phyloP scores from a whole-genome alignment of 805 yeast species.

The Candida xyloterini region DNA sequence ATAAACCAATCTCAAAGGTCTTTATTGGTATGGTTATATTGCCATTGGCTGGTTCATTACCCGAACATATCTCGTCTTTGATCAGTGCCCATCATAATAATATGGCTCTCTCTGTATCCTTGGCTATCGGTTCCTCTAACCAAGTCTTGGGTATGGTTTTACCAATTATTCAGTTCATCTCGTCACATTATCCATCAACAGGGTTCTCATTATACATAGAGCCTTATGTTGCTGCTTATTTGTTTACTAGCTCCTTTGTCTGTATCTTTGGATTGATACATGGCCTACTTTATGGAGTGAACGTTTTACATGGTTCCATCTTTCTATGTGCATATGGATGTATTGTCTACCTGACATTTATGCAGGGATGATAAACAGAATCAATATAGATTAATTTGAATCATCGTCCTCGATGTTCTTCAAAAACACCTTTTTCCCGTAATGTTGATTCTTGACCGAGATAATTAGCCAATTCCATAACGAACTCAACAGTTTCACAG shows the following conservation, averaged over 20 bases:
- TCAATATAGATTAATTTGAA: slow-evolving; percentile 3
- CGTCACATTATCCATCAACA: slow-evolving; percentile 16
- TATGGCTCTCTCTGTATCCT: slow-evolving; percentile 17
- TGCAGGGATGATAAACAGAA: slow-evolving; percentile 6
- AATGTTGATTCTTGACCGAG: slow-evolving; percentile 27
- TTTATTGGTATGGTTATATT: slow-evolving; percentile 18
- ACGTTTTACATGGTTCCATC: slow-evolving; percentile 12
- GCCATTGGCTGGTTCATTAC: slow-evolving; percentile 17
- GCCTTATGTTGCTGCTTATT: slow-evolving; percentile 17
- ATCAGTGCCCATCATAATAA: slow-evolving; percentile 18
- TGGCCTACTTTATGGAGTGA: slow-evolving; percentile 14
- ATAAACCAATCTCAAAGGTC: slow-evolving; percentile 17
- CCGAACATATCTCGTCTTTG: slow-evolving; percentile 16
- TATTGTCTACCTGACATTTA: slow-evolving; percentile 16
- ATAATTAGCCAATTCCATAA: slow-evolving; percentile 14
- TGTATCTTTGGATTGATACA: slow-evolving; percentile 10
- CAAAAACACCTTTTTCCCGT: slow-evolving; percentile 26
- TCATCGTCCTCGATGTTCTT: slow-evolving; percentile 23
- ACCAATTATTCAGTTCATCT: slow-evolving; percentile 18
- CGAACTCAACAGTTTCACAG: slow-evolving; percentile 1
- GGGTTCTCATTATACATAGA: slow-evolving; percentile 17
- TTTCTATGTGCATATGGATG: slow-evolving; percentile 12
- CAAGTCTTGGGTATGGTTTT: slow-evolving; percentile 20
- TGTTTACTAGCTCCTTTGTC: slow-evolving; percentile 12
- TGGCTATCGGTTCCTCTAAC: slow-evolving; percentile 17